Evolutionary conservation across 2,329 filamentous ascomycete species (phyloP), one percentile per base, ranked within the genome.

Genomic region (Fusarium napiforme): DNA sequence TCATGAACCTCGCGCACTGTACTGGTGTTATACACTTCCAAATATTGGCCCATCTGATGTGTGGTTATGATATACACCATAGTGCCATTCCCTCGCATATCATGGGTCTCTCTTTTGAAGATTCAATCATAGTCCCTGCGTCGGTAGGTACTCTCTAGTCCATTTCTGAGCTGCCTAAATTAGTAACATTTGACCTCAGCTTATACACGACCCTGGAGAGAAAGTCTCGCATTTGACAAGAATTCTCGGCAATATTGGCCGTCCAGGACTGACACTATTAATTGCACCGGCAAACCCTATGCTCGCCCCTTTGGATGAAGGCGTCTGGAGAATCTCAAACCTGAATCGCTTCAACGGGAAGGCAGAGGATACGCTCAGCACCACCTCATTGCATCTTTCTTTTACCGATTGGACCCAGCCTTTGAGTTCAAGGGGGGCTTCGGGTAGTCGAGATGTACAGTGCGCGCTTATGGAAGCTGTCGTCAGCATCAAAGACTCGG

Each of bases 221-320:
- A 42, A n/a, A 7, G 12, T 15, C 2, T 8, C 7, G 1, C 0
- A 1, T 15, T 15, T 42, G 0, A 42, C 21, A 9, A 42, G 39
- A 15, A 42, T 42, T n/a, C 39, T 42, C 0, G 39, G 39, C 6
- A 42, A 42, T 9, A 42, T n/a, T n/a, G 39, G 39, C 21, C 39
- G 39, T 15, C 39, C 21, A 8, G 39, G 39, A 1, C 12, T 40
- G 1, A 40, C 4, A n/a, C 0, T 40, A 0, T 40, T 40, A 8
- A 14, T 4, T n/a, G 39, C 39, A 21, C 39, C 39, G 4, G 21
- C 4, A 9, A n/a, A n/a, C 12, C 19, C 7, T 5, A 40, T 40
- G 12, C 7, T 40, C 4, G 12, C 39, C 1, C 39, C 39, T 40
- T n/a, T 40, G 39, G 8, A 6, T 9, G 39, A 40, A 40, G 12